phyloP scores from a whole-genome alignment of 192 early-diverging fungal genomes.

The Haplosporangium gracile region DNA sequence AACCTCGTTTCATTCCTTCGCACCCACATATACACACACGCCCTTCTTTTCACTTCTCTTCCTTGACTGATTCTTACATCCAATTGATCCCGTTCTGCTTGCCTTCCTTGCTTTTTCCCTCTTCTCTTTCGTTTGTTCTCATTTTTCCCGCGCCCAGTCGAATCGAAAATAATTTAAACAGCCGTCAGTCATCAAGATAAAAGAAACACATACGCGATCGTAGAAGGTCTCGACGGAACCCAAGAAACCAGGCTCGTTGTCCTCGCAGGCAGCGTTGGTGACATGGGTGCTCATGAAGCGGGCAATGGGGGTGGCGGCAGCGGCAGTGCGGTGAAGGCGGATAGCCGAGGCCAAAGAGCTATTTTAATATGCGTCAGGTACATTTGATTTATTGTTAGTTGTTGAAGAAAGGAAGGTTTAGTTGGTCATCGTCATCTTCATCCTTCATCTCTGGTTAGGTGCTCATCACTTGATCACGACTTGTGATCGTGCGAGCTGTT shows the following conservation, averaged over 20 bases:
- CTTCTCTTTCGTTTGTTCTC: background rate
- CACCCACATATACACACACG: background rate
- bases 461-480: no score
- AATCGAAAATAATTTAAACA: background rate
- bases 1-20: background rate
- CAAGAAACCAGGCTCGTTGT: constrained; percentile 79
- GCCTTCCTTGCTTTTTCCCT: background rate
- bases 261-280: constrained; percentile 70
- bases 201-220: constrained; percentile 62
- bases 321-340: constrained; percentile 44
- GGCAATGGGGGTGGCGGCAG: constrained; percentile 21
- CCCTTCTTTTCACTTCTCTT: background rate
- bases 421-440: background rate
- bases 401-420: no score
- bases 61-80: background rate
- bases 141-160: constrained; percentile 1
- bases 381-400: background rate
- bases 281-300: constrained; percentile 60
- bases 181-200: background rate
- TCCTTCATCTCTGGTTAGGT: no score
- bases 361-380: background rate
- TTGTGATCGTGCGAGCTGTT: background rate
- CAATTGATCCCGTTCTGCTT: background rate
- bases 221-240: constrained; percentile 80
- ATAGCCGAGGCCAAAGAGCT: constrained; percentile 49